phyloP scores from a whole-genome alignment of 2,329 filamentous ascomycete genomes.

The Dothideomycetidae sp. region DNA sequence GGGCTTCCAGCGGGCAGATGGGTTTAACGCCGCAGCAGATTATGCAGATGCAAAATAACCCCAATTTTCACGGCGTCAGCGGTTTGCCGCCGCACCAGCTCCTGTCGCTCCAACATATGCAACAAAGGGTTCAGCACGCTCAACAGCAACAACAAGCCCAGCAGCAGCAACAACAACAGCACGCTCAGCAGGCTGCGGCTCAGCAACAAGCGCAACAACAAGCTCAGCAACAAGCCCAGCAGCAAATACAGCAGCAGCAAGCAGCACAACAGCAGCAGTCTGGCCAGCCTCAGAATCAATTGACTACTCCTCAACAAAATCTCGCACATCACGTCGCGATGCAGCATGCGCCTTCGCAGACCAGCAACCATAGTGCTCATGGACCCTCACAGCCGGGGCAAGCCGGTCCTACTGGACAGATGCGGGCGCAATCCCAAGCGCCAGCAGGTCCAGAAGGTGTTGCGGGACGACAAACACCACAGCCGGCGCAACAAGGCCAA shows the following conservation, averaged over 20 bases:
- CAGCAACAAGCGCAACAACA: constrained; percentile 13
- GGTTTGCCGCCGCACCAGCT: constrained; percentile 12
- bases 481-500: constrained; percentile 14
- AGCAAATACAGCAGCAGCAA: constrained; percentile 14
- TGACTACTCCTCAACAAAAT: constrained; percentile 24
- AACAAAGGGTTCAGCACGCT: constrained; percentile 21
- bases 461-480: constrained; percentile 12
- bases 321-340: constrained; percentile 28
- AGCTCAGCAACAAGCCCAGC: constrained; percentile 13
- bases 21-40: constrained; percentile 39
- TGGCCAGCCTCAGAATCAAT: constrained; percentile 25
- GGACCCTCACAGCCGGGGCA: constrained; percentile 24
- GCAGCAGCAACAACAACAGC: constrained; percentile 15
- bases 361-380: constrained; percentile 33
- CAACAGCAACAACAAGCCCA: constrained; percentile 25
- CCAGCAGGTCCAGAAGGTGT: constrained; percentile 11
- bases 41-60: constrained; percentile 32
- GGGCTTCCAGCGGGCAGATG: constrained; percentile 37
- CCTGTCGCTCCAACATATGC: constrained; percentile 19
- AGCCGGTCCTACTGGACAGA: constrained; percentile 24
- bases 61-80: constrained; percentile 8
- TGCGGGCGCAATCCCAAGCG: constrained; percentile 26
- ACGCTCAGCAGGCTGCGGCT: too few relatives aligned
- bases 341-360: constrained; percentile 36
- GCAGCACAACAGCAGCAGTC: constrained; percentile 17